Conservation (phyloP, 2,329 filamentous ascomycete genomes). For the Paracoccidioides lutzii region DNA sequence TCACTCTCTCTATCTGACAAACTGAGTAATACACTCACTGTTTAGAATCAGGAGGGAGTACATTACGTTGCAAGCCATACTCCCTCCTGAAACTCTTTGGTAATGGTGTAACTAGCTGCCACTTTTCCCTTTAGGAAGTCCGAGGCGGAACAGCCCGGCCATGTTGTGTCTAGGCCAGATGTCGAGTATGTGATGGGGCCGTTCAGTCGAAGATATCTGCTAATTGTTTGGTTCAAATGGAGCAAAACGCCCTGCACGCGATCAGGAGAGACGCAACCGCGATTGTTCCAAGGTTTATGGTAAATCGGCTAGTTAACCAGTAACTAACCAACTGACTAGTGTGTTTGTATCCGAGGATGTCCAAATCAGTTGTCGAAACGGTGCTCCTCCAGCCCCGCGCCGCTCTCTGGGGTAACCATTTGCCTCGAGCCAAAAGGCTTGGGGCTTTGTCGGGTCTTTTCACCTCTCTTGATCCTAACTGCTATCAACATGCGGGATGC, state of each 20-base stretch:
- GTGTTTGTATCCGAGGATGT: too few species aligned
- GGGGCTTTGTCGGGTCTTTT: background rate
- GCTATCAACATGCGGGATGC: background rate
- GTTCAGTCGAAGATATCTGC: background rate
- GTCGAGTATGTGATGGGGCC: background rate
- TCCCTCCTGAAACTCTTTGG: conserved; percentile 10
- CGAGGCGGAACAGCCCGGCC: background rate
- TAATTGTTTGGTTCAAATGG: background rate
- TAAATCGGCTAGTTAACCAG: background rate
- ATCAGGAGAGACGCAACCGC: background rate
- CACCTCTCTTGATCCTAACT: background rate
- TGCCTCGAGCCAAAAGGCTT: background rate
- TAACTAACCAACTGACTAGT: background rate
- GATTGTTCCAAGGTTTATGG: background rate
- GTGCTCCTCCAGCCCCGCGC: background rate
- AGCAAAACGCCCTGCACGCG: background rate
- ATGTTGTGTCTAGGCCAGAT: background rate
- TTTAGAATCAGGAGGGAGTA: conserved; percentile 1
- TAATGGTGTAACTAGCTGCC: conserved; percentile 9
- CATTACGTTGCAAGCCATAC: conserved; percentile 11
- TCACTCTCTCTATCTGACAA: too few species aligned
- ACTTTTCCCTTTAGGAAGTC: conserved; percentile 6
- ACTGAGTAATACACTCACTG: too few species aligned
- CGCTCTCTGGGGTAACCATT: background rate
- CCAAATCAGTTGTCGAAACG: background rate